Percentiles rank a stretch among this genome's conserved stretches.
Evolutionary conservation across 306 rosid species (phyloP).

Genomic region (Fragaria ananassa): DNA sequence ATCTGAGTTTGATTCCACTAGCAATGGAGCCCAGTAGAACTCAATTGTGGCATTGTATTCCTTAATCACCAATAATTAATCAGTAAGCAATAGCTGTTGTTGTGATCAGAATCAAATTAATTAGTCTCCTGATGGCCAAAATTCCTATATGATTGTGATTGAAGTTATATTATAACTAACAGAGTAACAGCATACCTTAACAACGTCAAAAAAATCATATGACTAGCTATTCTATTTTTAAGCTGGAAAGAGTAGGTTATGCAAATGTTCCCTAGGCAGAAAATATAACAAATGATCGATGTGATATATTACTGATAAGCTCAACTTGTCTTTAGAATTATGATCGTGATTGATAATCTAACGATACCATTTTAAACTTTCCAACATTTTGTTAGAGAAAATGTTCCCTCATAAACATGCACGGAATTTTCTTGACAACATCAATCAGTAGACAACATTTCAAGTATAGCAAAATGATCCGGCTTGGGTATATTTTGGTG

Average conservation of each 20-base stretch:
- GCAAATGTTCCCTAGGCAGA: neutral
- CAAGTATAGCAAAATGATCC: neutral
- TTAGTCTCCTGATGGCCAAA: neutral
- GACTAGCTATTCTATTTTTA: neutral
- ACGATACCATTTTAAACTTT: neutral
- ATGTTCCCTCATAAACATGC: no score
- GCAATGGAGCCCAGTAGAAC: conserved; percentile 78
- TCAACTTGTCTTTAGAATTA: neutral
- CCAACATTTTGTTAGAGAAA: no score
- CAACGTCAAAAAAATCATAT: neutral
- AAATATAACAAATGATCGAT: neutral
- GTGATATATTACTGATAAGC: neutral
- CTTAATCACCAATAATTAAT: conserved; percentile 22
- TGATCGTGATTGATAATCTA: neutral
- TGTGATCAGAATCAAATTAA: neutral
- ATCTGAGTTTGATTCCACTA: conserved; percentile 85
- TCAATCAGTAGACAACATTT: neutral
- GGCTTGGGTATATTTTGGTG: neutral
- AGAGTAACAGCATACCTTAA: neutral
- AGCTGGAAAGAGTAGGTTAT: neutral
- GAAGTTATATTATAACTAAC: neutral
- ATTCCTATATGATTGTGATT: neutral
- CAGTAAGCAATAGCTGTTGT: neutral
- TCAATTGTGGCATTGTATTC: conserved; percentile 75
- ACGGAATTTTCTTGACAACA: no score